These are phyloP conservation scores for Coemansia asiatica DNA, from an alignment of 192 early-diverging fungal genomes.

Conservation along the genomic window DNA sequence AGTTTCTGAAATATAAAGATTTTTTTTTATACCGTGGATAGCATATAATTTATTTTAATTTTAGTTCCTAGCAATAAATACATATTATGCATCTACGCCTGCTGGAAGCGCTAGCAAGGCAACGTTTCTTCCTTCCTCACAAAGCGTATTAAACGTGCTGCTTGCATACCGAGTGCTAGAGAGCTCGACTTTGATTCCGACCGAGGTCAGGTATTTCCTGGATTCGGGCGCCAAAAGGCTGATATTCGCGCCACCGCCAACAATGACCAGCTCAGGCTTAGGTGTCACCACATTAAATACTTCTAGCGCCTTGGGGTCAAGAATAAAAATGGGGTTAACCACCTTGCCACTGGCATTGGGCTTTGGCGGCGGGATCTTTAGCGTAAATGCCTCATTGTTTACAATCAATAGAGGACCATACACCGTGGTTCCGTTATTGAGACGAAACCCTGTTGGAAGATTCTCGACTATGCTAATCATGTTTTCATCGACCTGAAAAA, in stretches of 20 bases:
- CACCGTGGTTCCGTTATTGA: slow-evolving; percentile 27
- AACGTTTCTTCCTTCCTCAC: slow-evolving; percentile 44
- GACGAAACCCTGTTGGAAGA: slow-evolving; percentile 42
- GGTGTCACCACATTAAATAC: slow-evolving; percentile 40
- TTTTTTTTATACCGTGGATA: not conserved
- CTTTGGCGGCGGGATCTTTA: slow-evolving; percentile 46
- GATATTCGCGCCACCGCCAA: slow-evolving; percentile 41
- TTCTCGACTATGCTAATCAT: slow-evolving; percentile 27
- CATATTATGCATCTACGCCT: slow-evolving; percentile 23
- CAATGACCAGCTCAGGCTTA: slow-evolving; percentile 50
- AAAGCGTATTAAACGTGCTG: slow-evolving; percentile 42
- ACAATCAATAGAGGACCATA: slow-evolving; percentile 48
- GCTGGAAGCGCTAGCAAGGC: slow-evolving; percentile 42
- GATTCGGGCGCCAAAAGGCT: slow-evolving; percentile 22
- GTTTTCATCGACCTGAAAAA: slow-evolving; percentile 36
- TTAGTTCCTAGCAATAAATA: not conserved
- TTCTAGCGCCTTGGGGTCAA: slow-evolving; percentile 23
- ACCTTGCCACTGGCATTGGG: slow-evolving; percentile 16
- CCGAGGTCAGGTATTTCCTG: slow-evolving; percentile 36
- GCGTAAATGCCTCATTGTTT: slow-evolving; percentile 49
- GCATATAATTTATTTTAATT: not conserved
- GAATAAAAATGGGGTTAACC: slow-evolving; percentile 25
- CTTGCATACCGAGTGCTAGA: slow-evolving; percentile 38
- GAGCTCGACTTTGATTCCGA: slow-evolving; percentile 46
- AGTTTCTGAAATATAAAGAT: not conserved